Conservation (phyloP, 495 filamentous ascomycete genomes). For the Aspergillus cristatus region DNA sequence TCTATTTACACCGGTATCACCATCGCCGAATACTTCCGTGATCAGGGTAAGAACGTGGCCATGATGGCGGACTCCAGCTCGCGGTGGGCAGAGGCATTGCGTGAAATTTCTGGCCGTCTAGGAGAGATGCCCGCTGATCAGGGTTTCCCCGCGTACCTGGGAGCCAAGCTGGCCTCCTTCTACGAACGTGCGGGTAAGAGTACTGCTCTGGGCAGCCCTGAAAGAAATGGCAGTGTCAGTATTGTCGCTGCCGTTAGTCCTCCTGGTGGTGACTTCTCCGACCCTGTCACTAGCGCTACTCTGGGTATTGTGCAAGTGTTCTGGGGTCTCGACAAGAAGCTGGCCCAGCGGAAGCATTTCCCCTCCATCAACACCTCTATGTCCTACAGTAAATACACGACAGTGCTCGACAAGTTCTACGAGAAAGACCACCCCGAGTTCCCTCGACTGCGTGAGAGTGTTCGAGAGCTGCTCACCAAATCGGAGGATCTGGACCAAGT, state of each 20-base stretch:
- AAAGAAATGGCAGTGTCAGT: slow-evolving; percentile 82
- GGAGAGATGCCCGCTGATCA: slow-evolving; percentile 99
- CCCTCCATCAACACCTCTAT: slow-evolving; percentile 93
- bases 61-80: slow-evolving; percentile 99
- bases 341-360: slow-evolving; percentile 98
- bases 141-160: slow-evolving; percentile 96
- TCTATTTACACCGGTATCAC: slow-evolving; percentile 99
- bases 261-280: slow-evolving; percentile 97
- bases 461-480: slow-evolving; percentile 84
- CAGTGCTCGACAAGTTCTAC: slow-evolving; percentile 81
- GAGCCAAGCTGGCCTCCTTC: slow-evolving; percentile 95
- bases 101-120: slow-evolving; percentile 97
- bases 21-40: slow-evolving; percentile 95
- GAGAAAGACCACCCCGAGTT: slow-evolving; percentile 89
- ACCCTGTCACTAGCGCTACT: slow-evolving; percentile 91
- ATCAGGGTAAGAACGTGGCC: slow-evolving; percentile 94
- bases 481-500: slow-evolving; percentile 98
- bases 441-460: slow-evolving; percentile 81
- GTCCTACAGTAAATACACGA: slow-evolving; percentile 96
- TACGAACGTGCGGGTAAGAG: slow-evolving; percentile 96
- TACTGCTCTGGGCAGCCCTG: slow-evolving; percentile 75
- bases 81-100: slow-evolving; percentile 95
- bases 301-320: slow-evolving; percentile 98
- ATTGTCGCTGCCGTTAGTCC: slow-evolving; percentile 97
- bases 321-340: slow-evolving; percentile 99